Evolutionary conservation across 2,329 filamentous ascomycete species (phyloP).

Genomic region (Cordyceps fumosorosea): DNA sequence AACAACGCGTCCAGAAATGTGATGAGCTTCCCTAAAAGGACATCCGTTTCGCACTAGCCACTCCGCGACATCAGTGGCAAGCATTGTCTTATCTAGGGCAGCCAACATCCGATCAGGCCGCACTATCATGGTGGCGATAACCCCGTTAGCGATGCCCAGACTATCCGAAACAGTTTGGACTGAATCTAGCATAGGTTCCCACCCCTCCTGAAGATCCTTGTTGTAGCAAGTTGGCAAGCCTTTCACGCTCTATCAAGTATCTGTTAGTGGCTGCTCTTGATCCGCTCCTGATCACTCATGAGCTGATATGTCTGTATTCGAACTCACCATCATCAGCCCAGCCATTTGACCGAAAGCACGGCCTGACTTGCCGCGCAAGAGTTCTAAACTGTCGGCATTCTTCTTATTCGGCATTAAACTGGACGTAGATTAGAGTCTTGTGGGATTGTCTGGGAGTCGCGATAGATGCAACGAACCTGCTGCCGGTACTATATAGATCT

Average conservation of each 20-base stretch:
- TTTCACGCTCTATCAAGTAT: conserved; percentile 36
- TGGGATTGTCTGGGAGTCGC: conserved; percentile 21
- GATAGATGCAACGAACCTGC: too few relatives aligned
- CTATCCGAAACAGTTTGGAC: conserved; percentile 68
- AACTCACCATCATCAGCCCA: conserved; percentile 56
- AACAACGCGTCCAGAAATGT: conserved; percentile 68
- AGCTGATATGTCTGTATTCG: conserved; percentile 19
- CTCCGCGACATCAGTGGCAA: conserved; percentile 61
- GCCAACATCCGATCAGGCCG: conserved; percentile 64
- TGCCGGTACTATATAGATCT: conserved; percentile 54
- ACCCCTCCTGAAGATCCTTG: conserved; percentile 71
- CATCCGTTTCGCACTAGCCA: conserved; percentile 58
- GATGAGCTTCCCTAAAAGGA: conserved; percentile 72
- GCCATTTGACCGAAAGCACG: conserved; percentile 75
- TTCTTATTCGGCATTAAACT: conserved; percentile 56
- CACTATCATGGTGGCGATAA: conserved; percentile 59
- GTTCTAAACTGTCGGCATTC: conserved; percentile 66
- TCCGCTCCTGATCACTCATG: conserved; percentile 19
- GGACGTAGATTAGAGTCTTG: conserved; percentile 29
- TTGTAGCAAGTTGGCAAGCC: conserved; percentile 69
- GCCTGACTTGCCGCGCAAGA: conserved; percentile 70
- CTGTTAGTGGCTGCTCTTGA: conserved; percentile 24
- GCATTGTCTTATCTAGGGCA: conserved; percentile 66
- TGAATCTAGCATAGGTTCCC: conserved; percentile 69
- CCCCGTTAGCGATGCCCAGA: conserved; percentile 67